A percentile compares a stretch with the other conserved stretches of the same genome.
Evolutionary conservation across 768 basidiomycete species (phyloP).

Genomic region (Auricularia sp.): DNA sequence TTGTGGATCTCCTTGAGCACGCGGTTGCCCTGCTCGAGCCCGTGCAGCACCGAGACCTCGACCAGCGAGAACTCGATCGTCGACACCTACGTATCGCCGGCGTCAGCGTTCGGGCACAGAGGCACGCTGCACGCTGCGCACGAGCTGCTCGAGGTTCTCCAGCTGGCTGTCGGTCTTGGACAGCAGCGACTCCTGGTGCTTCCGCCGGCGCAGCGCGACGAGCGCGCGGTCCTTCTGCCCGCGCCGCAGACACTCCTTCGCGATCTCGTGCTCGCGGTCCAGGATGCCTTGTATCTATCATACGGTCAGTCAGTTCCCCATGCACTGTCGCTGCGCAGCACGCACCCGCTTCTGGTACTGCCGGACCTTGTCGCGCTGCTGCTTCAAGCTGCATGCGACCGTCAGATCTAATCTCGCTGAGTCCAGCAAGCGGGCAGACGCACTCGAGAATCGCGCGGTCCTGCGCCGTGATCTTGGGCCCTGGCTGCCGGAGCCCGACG

Average conservation of each 20-base stretch:
- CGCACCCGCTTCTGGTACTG: conserved; percentile 91
- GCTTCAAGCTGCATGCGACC: conserved; percentile 58
- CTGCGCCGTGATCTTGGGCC: conserved; percentile 81
- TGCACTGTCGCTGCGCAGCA: not conserved
- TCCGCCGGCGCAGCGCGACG: conserved; percentile 77
- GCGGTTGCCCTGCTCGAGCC: conserved; percentile 85
- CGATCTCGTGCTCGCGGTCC: conserved; percentile 82
- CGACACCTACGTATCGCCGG: conserved; percentile 52
- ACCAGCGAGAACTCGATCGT: conserved; percentile 95
- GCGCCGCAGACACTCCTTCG: conserved; percentile 64
- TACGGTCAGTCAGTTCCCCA: not conserved
- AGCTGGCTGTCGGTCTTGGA: conserved; percentile 84
- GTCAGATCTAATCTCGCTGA: conserved; percentile 5
- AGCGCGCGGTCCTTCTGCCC: conserved; percentile 85
- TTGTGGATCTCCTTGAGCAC: conserved; percentile 90
- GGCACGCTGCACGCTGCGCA: conserved; percentile 24
- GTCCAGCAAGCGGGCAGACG: conserved; percentile 21
- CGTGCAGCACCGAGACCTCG: conserved; percentile 85
- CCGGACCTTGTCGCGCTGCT: conserved; percentile 90
- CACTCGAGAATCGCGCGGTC: conserved; percentile 95
- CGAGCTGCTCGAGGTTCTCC: conserved; percentile 80
- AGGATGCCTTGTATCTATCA: conserved; percentile 75
- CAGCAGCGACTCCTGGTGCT: conserved; percentile 86
- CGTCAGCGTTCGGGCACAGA: not conserved
- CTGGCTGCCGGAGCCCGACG: not conserved